Base-by-base conservation (phyloP, 306 rosid genomes). In the Sindora glabra region DNA sequence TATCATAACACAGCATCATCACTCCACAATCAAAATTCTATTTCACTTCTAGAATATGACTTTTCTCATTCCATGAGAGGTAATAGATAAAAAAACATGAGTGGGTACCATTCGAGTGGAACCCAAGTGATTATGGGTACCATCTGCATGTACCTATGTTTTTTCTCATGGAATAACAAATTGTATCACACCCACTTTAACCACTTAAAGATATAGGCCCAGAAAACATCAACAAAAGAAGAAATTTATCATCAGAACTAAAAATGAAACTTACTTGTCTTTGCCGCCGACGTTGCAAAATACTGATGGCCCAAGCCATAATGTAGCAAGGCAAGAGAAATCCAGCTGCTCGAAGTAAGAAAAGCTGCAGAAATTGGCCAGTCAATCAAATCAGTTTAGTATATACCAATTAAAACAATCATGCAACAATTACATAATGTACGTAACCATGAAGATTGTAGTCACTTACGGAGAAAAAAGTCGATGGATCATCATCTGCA, bases 261-360 rank as follows among this genome's bases (percentile, higher is more conserved):
- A 21, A 24, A 61, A 49, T n/a, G 54, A 61, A 19, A 46, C 77
- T 58, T 14, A 94, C 99, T 79, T 82, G 99, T 89, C 95, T 86
- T 71, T 87, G 99, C 50, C 95, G 89, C 45, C 95, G 79, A 11
- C 89, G 97, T 74, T 94, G 99, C 84, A 94, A 80, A 67, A 94
- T 80, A 71, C 90, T 86, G 77, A 94, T 81, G 62, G 95, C 99
- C 87, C 99, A 94, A 62, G 99, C 97, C 97, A 94, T 94, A 14
- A 94, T 86, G 65, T 94, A 94, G 81, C 95, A 94, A 65, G 99
- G 99, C 67, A 94, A 81, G 45, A 94, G 89, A 84, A 89, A 94
- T 27, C 99, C 94, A 77, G 95, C 97, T 24, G 94, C 97, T 16
- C 95, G 83, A 60, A 94, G 97, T 79, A 94, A 75, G 85, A 75